Base-by-base conservation (phyloP, 768 basidiomycete genomes). In the Suillus decipiens region DNA sequence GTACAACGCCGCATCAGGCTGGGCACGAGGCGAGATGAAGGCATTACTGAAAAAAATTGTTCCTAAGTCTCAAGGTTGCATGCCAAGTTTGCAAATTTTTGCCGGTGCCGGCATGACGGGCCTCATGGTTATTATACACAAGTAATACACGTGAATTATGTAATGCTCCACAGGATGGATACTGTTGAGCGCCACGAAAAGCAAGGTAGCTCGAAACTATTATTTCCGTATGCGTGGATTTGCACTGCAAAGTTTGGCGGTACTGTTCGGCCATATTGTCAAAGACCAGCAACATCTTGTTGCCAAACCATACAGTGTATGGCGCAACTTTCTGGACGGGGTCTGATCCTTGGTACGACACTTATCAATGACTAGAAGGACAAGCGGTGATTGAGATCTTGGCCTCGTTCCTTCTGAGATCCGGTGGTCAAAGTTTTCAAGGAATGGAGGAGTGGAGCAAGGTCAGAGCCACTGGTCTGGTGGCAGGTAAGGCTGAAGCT, bases 11-110 rank as follows among this genome's bases (percentile, higher is more conserved):
- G n/a, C n/a, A 34, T 22, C 8, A 14, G 4, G 14, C 9, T 9
- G 37, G 55, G 11, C 39, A 57, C 39, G 56, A 57, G 56, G 55
- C 55, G 10, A 57, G 28, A 28, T 28, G 28, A 28, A 28, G 53
- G 12, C 33, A n/a, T 7, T 6, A 33, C 22, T 24, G n/a, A 54
- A 31, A 31, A 51, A 54, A 47, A 24, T 22, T 14, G 45, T 24
- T 47, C n/a, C 19, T n/a, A n/a, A n/a, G 34, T 14, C 33, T 14
- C 2, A 47, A 6, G 22, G 28, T 17, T 17, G 33, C 51, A n/a
- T 19, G 10, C 31, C 51, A n/a, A 28, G 50, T 31, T 51, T 19
- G 50, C 50, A 31, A 51, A n/a, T n/a, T n/a, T n/a, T 10, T 51
- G 24, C 45, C 12, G 47, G 28, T 48, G 2, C 22, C 6, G 45